Percentiles rank a stretch among this genome's conserved stretches.
These are phyloP conservation scores for Trichothecium roseum DNA, from an alignment of 2,329 filamentous ascomycete species.

Conservation along the genomic window DNA sequence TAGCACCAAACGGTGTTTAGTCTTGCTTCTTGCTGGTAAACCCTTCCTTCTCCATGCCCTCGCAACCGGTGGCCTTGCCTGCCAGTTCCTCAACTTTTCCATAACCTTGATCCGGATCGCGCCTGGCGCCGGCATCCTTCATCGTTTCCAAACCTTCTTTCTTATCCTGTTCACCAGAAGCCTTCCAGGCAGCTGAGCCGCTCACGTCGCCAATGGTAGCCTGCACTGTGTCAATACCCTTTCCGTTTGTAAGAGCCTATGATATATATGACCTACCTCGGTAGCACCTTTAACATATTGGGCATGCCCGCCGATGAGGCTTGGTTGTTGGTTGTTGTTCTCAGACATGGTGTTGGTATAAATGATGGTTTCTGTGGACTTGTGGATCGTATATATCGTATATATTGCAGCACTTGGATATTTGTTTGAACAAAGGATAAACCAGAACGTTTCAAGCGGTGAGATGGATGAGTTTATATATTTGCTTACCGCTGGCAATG, in stretches of 20 bases:
- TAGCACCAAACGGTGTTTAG: neutral
- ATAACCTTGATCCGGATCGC: conserved; percentile 45
- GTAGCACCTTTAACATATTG: conserved; percentile 60
- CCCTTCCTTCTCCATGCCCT: conserved; percentile 59
- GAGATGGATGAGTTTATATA: too few species aligned
- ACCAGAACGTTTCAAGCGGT: too few species aligned
- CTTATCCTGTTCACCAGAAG: conserved; percentile 55
- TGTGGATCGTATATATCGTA: too few species aligned
- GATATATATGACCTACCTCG: conserved; percentile 36
- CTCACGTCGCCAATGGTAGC: conserved; percentile 50
- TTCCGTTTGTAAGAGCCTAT: neutral
- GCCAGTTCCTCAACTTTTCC: conserved; percentile 56
- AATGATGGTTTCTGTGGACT: too few species aligned
- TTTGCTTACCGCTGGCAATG: too few species aligned
- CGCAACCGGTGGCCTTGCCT: conserved; percentile 53
- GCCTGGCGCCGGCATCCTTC: conserved; percentile 47
- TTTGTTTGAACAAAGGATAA: too few species aligned
- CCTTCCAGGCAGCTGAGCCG: conserved; percentile 52
- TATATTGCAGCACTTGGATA: too few species aligned
- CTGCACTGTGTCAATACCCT: conserved; percentile 22
- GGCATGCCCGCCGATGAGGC: conserved; percentile 52
- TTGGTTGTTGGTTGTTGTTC: conserved; percentile 33
- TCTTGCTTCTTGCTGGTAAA: conserved; percentile 33
- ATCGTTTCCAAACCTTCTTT: conserved; percentile 49
- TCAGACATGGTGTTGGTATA: conserved; percentile 14